Evolutionary conservation across 177 flowering plant genomes (phyloP), one percentile per base, ranked within the genome.

Genomic region (Telopea speciosissima): DNA sequence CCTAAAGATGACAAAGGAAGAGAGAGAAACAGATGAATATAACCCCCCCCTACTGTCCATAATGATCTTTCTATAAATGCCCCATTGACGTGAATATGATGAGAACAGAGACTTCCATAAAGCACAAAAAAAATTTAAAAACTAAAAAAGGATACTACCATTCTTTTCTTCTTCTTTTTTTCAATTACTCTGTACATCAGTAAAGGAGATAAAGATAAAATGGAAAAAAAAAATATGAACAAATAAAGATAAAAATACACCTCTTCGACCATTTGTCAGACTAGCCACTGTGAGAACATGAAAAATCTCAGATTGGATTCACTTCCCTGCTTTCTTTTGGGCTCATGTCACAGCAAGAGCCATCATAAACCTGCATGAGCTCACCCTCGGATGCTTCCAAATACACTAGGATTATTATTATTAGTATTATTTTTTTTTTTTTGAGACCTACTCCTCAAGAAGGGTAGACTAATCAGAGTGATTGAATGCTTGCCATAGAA

Each of bases 401-500:
- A 16, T 54, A 16, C 19, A 54, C 17, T 31, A 1, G 3, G 2
- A 3, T 13, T 16, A 16, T 31, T 31, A 2, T 31, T 5, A 2
- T 31, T 31, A n/a, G n/a, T n/a, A n/a, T n/a, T n/a, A 5, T 36
- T 8, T 36, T 36, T 8, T 36, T 36, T 8, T 36, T 36, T n/a
- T 58, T 19, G n/a, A 1, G 36, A 7, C 40, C 0, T 1, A 23
- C 28, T 63, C 42, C 6, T 49, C 54, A 12, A 12, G 17, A 49
- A 12, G 28, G 28, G 8, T 25, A 63, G n/a, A 44, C 40, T 45
- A 45, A 45, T 70, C 67, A 73, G 8, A 68, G 73, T 8, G 81
- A 81, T 33, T 73, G 82, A 40, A 74, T 63, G 78, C 82, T 85
- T 61, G 73, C 78, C 78, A 89, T 68, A 81, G 83, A 79, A 81